Evolutionary conservation across 108 stramenopile species (phyloP).

Genomic region (Fistulifera solaris): DNA sequence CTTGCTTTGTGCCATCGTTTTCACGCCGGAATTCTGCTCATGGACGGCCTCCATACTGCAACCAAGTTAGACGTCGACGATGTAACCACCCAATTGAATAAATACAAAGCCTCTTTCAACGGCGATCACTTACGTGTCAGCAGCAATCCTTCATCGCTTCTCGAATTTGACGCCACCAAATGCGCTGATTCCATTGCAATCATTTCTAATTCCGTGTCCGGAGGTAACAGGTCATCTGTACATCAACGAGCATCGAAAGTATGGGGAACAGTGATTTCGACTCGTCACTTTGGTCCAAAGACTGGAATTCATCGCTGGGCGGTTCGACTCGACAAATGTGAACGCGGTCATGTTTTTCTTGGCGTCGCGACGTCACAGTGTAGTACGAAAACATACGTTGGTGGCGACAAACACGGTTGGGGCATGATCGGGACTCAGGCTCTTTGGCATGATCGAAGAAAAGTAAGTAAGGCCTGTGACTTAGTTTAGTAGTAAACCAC

Average conservation of each 20-base stretch:
- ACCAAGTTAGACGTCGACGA: constrained; percentile 42
- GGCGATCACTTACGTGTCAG: constrained; percentile 36
- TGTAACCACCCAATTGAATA: constrained; percentile 11
- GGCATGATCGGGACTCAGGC: constrained; percentile 96
- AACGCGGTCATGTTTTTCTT: constrained; percentile 91
- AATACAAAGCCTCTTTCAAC: constrained; percentile 8
- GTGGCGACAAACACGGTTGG: constrained; percentile 96
- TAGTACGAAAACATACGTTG: constrained; percentile 85
- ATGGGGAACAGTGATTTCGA: constrained; percentile 72
- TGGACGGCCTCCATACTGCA: constrained; percentile 51
- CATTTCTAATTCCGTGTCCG: background rate
- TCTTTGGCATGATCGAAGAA: constrained; percentile 86
- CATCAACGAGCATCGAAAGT: constrained; percentile 77
- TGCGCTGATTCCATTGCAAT: constrained; percentile 85
- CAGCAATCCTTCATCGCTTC: constrained; percentile 22
- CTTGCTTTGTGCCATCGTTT: constrained; percentile 53
- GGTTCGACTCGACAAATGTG: constrained; percentile 80
- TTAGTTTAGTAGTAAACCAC: constrained; percentile 1
- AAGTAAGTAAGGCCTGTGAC: constrained; percentile 22
- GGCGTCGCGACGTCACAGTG: constrained; percentile 89
- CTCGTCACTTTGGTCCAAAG: constrained; percentile 53
- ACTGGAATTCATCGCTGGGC: constrained; percentile 77
- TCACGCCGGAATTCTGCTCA: constrained; percentile 42
- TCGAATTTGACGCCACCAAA: constrained; percentile 66
- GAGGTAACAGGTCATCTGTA: constrained; percentile 33